Evolutionary conservation across 176 grass and related monocot species (phyloP), one percentile per base, ranked within the genome.

Genomic region (Raddia guianensis): DNA sequence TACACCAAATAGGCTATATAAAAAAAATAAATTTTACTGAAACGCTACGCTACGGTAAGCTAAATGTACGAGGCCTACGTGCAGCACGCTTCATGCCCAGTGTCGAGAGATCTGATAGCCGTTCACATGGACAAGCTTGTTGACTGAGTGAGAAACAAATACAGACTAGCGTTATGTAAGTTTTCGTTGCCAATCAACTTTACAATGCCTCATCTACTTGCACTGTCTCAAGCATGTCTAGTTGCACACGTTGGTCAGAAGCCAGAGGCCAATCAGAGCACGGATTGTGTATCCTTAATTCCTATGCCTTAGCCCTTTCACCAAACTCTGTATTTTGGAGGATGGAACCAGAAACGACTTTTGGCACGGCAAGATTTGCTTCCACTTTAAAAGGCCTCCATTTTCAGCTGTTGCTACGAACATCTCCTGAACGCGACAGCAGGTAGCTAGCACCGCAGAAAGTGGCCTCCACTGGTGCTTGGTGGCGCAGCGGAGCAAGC

Each of bases 401-500:
- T 33, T 56, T 78, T 18, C 18, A 27, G 9, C 16, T 7, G 3
- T n/a, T 64, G 3, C 10, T 49, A 5, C 49, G 43, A 37, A 66
- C 43, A 72, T 49, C 71, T 2, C 16, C 72, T 19, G 78, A 87
- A 44, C 3, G 78, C 2, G 75, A 88, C 86, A 18, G 19, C 12
- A 83, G 51, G 40, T 6, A 52, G 56, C 14, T 42, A 11, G 59
- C 49, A 62, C 53, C 59, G 19, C 14, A 40, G 20, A 66, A 49
- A 21, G 37, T 55, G 59, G 68, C 12, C 49, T 18, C 48, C 57
- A 19, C n/a, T 55, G 76, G 82, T 89, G 77, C 15, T 19, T 55
- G 76, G 82, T 89, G 77, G 63, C 37, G 4, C 37, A 79, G 74
- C 16, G 32, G 56, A 72, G 46, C 45, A 62, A 15, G 42, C 80